Evolutionary conservation across 1,139 yeast species (phyloP), one percentile per base, ranked within the genome.

Genomic region (Geotrichum bryndzae): DNA sequence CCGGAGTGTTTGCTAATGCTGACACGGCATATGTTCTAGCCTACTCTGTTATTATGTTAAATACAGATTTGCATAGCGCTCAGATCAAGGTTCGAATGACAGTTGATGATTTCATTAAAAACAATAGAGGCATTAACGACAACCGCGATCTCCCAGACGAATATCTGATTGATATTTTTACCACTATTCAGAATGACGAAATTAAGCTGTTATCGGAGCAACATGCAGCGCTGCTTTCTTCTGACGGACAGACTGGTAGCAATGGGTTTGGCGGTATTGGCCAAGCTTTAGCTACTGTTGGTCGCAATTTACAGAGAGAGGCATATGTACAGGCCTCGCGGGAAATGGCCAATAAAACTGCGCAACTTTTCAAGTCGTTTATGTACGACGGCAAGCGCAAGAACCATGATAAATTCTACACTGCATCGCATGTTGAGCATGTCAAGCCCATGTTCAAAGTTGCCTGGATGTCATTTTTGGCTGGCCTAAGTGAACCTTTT

Each of bases 391-490:
- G 76, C 56, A 64, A 56, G 66, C 70, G 41, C 68, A 62, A 69
- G 13, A 71, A 66, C 29, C 73, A 74, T 4, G 76, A 61, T 11
- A 74, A 75, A 23, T 82, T 79, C 68, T 81, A 79, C 67, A 82
- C 84, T 61, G 86, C 96, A 0, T 86, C 94, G 2, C 94, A 88
- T 72, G 84, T 90, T 23, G 95, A 90, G 67, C 97, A 94, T 72
- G 97, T 92, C 27, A 88, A 84, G 70, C 94, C 97, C 0, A 90
- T 95, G 72, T 94, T 94, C 76, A 97, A 92, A 69, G 90, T 90
- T 15, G 79, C 90, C 57, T 95, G 99, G 99, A 91, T 94, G 97
- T 90, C 97, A 0, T 83, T 94, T 60, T 79, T 95, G 67, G 99
- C 97, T 5, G 97, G 96, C 0, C 80, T 95, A 60, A 90, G 97